These are phyloP conservation scores for Clonostachys byssicola DNA, from an alignment of 2,329 filamentous ascomycete species.

Conservation along the genomic window DNA sequence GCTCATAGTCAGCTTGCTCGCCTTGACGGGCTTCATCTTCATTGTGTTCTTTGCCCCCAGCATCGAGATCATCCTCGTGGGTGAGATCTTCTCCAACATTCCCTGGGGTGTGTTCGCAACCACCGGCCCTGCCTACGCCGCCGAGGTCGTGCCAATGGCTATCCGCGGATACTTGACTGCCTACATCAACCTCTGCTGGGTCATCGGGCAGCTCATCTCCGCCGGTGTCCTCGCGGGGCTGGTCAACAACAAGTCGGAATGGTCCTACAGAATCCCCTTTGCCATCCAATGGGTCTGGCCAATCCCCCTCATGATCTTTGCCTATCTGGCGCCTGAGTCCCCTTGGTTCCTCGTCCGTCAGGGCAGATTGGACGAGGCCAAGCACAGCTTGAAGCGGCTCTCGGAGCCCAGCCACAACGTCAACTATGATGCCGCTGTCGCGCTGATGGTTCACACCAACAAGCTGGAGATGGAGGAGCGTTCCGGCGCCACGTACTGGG, in stretches of 20 bases:
- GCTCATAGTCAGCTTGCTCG: slow-evolving; percentile 33
- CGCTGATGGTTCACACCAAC: slow-evolving; percentile 38
- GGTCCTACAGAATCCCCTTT: slow-evolving; percentile 34
- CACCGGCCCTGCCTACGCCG: slow-evolving; percentile 34
- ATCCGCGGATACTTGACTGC: slow-evolving; percentile 36
- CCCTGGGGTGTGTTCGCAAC: slow-evolving; percentile 42
- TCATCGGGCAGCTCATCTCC: slow-evolving; percentile 35
- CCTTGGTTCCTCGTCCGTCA: slow-evolving; percentile 29
- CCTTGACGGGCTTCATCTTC: slow-evolving; percentile 38
- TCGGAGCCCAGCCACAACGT: slow-evolving; percentile 21
- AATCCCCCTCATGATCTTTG: slow-evolving; percentile 21
- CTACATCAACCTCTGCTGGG: slow-evolving; percentile 39
- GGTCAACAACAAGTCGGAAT: slow-evolving; percentile 20
- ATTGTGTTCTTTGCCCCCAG: slow-evolving; percentile 42
- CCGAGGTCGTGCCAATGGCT: slow-evolving; percentile 34
- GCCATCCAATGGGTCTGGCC: slow-evolving; percentile 34
- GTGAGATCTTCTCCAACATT: slow-evolving; percentile 31
- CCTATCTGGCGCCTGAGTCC: slow-evolving; percentile 26
- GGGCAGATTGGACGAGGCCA: slow-evolving; percentile 21
- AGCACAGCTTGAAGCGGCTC: slow-evolving; percentile 20
- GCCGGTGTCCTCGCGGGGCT: slow-evolving; percentile 32
- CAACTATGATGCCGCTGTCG: slow-evolving; percentile 28
- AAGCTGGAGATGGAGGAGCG: slow-evolving; percentile 36
- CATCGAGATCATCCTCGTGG: slow-evolving; percentile 34
- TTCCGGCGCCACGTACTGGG: slow-evolving; percentile 30